Evolutionary conservation across 1,284 basidiomycete species (phyloP).

Genomic region (Macrocystidia cucumis): DNA sequence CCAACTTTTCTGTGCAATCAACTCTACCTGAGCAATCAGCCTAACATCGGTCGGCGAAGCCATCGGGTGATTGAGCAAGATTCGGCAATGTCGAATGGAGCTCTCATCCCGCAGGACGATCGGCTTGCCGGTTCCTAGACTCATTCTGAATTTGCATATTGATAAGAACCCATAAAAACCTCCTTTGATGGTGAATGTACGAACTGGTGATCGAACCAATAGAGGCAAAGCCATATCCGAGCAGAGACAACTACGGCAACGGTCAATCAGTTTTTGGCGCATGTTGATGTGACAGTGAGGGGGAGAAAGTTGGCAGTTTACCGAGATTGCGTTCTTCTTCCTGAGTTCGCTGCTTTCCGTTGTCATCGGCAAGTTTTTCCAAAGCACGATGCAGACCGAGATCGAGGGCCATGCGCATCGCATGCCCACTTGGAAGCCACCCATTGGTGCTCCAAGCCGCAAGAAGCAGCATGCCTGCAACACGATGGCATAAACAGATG

Average conservation of each 20-base stretch:
- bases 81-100: constrained; percentile 77
- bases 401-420: constrained; percentile 91
- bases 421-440: constrained; percentile 89
- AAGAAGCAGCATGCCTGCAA: constrained; percentile 77
- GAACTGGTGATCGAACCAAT: constrained; percentile 89
- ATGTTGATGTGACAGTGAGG: constrained; percentile 7
- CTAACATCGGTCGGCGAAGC: constrained; percentile 84
- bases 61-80: constrained; percentile 80
- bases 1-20: constrained; percentile 85
- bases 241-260: constrained; percentile 72
- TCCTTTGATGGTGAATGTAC: constrained; percentile 18
- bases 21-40: constrained; percentile 79
- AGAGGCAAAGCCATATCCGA: constrained; percentile 89
- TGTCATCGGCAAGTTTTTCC: constrained; percentile 80
- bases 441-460: constrained; percentile 93
- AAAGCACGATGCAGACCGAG: constrained; percentile 86
- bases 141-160: constrained; percentile 51
- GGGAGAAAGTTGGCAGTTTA: constrained; percentile 22
- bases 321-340: constrained; percentile 85
- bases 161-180: constrained; percentile 13
- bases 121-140: constrained; percentile 84
- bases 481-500: constrained; percentile 3
- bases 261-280: no score
- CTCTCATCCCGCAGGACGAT: constrained; percentile 84
- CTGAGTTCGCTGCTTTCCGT: constrained; percentile 59